Base-by-base conservation (phyloP, 2,329 filamentous ascomycete species). In the Penicillium sp. region DNA sequence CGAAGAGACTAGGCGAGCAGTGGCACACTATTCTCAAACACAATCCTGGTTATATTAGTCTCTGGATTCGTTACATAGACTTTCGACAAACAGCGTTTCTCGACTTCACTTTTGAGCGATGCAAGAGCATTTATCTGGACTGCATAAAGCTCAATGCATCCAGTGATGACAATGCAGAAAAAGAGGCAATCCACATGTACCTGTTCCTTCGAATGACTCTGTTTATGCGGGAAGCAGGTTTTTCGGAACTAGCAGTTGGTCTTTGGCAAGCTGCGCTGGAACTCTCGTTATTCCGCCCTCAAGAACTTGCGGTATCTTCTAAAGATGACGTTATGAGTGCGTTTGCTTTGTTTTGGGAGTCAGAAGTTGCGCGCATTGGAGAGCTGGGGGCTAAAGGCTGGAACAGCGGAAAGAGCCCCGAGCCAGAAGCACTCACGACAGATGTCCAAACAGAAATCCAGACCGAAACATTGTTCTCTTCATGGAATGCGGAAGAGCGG, bases 221-320 rank as follows among this genome's bases (percentile, higher is more conserved):
- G 2, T 88, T 94, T 65, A 78, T 93, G 28, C 79, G 85, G 46
- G 87, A 96, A 66, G 79, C 88, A 47, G 93, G 93, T 0, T 96
- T 88, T 66, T 77, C 80, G 46, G 93, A 97, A 68, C 77, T 90
- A 28, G 87, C 90, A 1, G 77, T 89, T 3, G 90, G 87, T 9
- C 79, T 88, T 5, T 97, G 93, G 91, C 93, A 97, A 73, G 89
- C 85, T 5, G 65, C 89, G 1, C 72, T 97, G 0, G 93, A 97
- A 66, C 77, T 88, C 52, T 84, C 83, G 18, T 81, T 91, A 58
- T 84, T 84, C 47, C 77, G 78, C 3, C 85, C 88, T 2, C 52
- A 64, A 3, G 55, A 66, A 5, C 51, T 73, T 28, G 60, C 43
- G 21, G 47, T 55, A 8, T 47, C 57, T 54, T 18, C 57, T 8